Base-by-base conservation (phyloP, 306 rosid species). In the Pueraria montana region DNA sequence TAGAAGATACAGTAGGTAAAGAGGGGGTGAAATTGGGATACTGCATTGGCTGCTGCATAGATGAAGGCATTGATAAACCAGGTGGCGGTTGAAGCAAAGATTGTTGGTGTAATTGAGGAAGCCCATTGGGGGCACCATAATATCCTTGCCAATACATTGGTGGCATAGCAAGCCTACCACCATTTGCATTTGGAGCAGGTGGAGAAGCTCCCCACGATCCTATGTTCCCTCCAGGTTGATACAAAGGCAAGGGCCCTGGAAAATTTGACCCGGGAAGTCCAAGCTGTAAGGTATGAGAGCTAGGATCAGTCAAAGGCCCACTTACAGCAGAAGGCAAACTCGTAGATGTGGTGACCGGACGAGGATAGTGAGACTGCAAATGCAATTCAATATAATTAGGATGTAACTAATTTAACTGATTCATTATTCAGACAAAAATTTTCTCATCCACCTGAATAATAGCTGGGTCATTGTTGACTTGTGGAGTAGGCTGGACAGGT, bases 121-220 rank as follows among this genome's bases (percentile, higher is more conserved):
- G 93, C 62, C 92, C 98, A 78, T 82, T 91, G 50, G 94, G 89
- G 30, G 97, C 90, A 80, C 95, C 97, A 88, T 95, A 95, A 72
- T 91, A 95, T 87, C 98, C 98, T 89, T 90, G 98, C 98, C 97
- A 95, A 84, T 92, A 93, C 98, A 95, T 88, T 52, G 98, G 97
- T 52, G 98, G 97, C 93, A 93, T 76, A 16, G 95, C 88, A 81
- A 95, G 92, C 59, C 93, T 95, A 14, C 91, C 88, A 75, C 91
- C 93, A 88, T 88, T 93, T 84, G 93, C 87, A 84, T 59, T 90
- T 82, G 97, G 93, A 59, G 92, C 90, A 66, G 93, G 82, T 27
- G 94, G 90, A 43, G 97, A 78, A 85, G 89, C 81, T 64, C 94
- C 98, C 98, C 98, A 95, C 36, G 97, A 84, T 13, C 93, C 98